Percentiles rank a stretch among this genome's conserved stretches.
phyloP scores from a whole-genome alignment of 495 filamentous ascomycete species.

The Penicillium nucicola region DNA sequence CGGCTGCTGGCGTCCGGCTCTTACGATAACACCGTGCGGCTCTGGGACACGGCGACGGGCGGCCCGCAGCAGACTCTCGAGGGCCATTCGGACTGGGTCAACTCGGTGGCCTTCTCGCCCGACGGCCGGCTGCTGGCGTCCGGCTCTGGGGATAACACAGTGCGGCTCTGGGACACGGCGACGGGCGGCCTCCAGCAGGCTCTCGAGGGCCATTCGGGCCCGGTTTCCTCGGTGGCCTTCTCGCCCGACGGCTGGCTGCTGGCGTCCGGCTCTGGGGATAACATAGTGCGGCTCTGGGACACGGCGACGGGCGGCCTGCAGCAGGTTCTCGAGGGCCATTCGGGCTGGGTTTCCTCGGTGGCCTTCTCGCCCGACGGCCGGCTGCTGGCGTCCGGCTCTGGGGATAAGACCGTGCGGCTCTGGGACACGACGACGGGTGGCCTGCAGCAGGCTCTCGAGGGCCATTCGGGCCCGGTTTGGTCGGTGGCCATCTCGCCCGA shows the following conservation, averaged over 20 bases:
- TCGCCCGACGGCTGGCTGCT: conserved; percentile 16
- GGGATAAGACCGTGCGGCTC: conserved; percentile 25
- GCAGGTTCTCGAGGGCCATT: conserved; percentile 16
- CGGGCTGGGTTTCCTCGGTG: conserved; percentile 7
- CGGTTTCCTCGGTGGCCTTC: conserved; percentile 7
- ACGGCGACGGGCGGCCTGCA: not conserved
- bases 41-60: conserved; percentile 3
- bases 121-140: conserved; percentile 21
- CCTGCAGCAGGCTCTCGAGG: not conserved
- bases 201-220: conserved; percentile 7
- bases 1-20: too few species aligned
- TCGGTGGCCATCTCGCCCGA: too few species aligned
- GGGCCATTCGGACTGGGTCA: conserved; percentile 12
- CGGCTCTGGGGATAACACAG: conserved; percentile 5
- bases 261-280: conserved; percentile 13
- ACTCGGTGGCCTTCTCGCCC: conserved; percentile 15
- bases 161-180: conserved; percentile 28
- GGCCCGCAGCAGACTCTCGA: conserved; percentile 13
- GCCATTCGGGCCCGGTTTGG: too few species aligned
- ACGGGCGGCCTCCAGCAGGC: not conserved
- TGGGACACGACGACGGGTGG: conserved; percentile 4
- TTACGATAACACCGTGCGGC: too few species aligned
- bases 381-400: conserved; percentile 29
- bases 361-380: conserved; percentile 24
- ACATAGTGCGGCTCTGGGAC: conserved; percentile 1